Conservation (phyloP, 2,329 filamentous ascomycete species). For the Simplicillium aogashimaense region DNA sequence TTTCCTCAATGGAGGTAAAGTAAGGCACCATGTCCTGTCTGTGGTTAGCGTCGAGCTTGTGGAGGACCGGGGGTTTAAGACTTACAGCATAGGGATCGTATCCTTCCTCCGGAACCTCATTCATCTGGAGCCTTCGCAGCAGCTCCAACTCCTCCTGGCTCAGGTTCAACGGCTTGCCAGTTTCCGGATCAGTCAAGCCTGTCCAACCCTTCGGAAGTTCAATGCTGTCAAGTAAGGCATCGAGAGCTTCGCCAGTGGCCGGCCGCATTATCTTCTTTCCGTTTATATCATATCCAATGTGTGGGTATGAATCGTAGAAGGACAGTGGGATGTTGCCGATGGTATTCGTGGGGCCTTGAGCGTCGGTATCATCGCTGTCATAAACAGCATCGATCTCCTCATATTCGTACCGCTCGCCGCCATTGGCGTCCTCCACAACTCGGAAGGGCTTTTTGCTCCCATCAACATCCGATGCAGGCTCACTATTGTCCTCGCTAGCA, state of each 20-base stretch:
- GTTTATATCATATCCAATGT: conserved; percentile 98
- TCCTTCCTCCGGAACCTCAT: conserved; percentile 76
- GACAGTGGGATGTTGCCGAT: conserved; percentile 90
- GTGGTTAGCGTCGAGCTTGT: conserved; percentile 7
- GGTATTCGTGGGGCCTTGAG: conserved; percentile 70
- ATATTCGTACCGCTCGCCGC: conserved; percentile 83
- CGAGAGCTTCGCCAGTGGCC: conserved; percentile 84
- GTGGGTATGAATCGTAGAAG: conserved; percentile 95
- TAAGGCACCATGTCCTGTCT: conserved; percentile 74
- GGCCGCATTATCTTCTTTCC: conserved; percentile 97
- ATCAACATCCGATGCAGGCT: conserved; percentile 10
- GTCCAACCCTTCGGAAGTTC: conserved; percentile 97
- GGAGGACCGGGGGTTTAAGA: conserved; percentile 5
- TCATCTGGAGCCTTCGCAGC: conserved; percentile 77
- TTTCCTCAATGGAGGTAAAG: conserved; percentile 82
- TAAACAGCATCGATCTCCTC: conserved; percentile 90
- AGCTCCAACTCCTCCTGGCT: conserved; percentile 83
- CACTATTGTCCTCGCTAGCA: conserved; percentile 16
- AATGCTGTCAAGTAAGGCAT: conserved; percentile 90
- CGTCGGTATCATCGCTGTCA: conserved; percentile 90
- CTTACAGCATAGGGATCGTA: conserved; percentile 84
- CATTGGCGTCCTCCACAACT: conserved; percentile 74
- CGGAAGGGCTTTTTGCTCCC: conserved; percentile 38
- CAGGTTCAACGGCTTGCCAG: conserved; percentile 83
- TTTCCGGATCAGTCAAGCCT: conserved; percentile 84